Base-by-base conservation (phyloP, 306 rosid genomes). In the Pyrus communis region DNA sequence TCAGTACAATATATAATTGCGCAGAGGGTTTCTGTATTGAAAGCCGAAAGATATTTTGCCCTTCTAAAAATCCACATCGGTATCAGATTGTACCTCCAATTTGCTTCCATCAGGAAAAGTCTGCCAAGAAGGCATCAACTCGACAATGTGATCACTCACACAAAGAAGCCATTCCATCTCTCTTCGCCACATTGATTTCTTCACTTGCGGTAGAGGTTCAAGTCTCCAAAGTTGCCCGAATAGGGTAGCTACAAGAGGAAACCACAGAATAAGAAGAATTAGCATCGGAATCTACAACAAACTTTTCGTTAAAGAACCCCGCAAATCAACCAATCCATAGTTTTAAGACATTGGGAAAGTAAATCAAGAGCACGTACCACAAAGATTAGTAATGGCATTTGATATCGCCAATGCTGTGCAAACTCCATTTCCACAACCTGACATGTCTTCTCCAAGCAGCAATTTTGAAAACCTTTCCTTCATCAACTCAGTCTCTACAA, bases 361-460 rank as follows among this genome's bases (percentile, higher is more conserved):
- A 28, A 9, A 67, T 42, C 23, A 25, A 64, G 21, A 57, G n/a
- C 64, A 10, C 70, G 54, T 88, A 94, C 98, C 98, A 55, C 91
- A 90, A 14, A 92, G 92, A 81, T 95, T 92, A 25, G 98, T 92
- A 77, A 92, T 92, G 76, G 98, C 97, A 77, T 95, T 95, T 62
- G 97, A 95, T 46, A 95, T 85, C 51, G 97, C 93, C 89, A 92
- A 82, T 19, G 97, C 96, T 40, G 98, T 84, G 70, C 86, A 81
- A 45, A 90, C 98, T 71, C 98, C 98, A 80, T 95, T 92, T 78
- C 98, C 98, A 71, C 92, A 87, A 21, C 98, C 98, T 9, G 98
- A 95, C 98, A 95, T 90, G 81, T 95, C 97, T 84, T 95, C 98
- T 51, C 98, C 98, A 79, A 95, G 97, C 79, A 95, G 74, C 88